A percentile compares a stretch with the other conserved stretches of the same genome.
phyloP scores from a whole-genome alignment of 2,329 filamentous ascomycete genomes.

The Trichoderma sp. region DNA sequence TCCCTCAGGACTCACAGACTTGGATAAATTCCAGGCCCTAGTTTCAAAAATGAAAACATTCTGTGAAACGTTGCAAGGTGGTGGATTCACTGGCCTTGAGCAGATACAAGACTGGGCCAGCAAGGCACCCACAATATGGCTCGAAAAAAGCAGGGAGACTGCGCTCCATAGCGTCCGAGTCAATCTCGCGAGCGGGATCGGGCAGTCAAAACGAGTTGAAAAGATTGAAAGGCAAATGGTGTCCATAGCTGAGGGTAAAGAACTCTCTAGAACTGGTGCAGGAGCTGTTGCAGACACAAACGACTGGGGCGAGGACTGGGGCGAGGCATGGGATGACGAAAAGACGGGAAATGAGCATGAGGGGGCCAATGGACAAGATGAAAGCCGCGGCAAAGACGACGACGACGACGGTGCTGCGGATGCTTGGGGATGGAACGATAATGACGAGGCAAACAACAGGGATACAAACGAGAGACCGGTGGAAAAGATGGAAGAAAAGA shows the following conservation, averaged over 20 bases:
- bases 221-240: constrained; percentile 80
- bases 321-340: constrained; percentile 74
- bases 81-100: constrained; percentile 60
- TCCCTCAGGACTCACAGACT: constrained; percentile 67
- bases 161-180: constrained; percentile 72
- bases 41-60: constrained; percentile 65
- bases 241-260: constrained; percentile 61
- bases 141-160: constrained; percentile 76
- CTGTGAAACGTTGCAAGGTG: constrained; percentile 57
- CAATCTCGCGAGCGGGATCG: constrained; percentile 65
- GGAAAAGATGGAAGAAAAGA: neutral
- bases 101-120: constrained; percentile 76
- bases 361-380: constrained; percentile 22
- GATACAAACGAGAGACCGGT: constrained; percentile 14
- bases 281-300: constrained; percentile 43
- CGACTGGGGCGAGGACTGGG: constrained; percentile 77
- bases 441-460: constrained; percentile 36
- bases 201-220: constrained; percentile 68
- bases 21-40: constrained; percentile 67
- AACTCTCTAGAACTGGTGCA: constrained; percentile 56
- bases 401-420: constrained; percentile 40
- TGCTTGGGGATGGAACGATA: constrained; percentile 74
- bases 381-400: constrained; percentile 71
- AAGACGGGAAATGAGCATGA: constrained; percentile 42
- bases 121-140: constrained; percentile 78